phyloP scores from a whole-genome alignment of 2,329 filamentous ascomycete genomes.

The Hypocrella siamensis region DNA sequence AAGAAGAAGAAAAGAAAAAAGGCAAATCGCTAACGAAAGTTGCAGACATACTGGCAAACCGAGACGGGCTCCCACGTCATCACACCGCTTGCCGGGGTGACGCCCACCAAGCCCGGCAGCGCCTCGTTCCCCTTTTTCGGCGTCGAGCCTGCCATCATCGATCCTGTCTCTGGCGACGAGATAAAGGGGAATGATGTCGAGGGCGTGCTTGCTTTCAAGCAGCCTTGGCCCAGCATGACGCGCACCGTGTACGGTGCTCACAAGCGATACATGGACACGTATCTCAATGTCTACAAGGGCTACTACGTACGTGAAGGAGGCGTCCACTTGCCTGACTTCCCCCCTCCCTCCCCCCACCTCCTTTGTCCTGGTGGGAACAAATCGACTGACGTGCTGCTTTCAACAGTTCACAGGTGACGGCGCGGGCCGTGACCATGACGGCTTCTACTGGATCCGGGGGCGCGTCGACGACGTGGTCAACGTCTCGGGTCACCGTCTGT shows the following conservation, averaged over 20 bases:
- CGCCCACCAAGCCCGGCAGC: constrained; percentile 90
- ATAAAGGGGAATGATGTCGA: constrained; percentile 93
- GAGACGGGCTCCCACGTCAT: constrained; percentile 97
- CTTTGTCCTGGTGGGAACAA: no score
- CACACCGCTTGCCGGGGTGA: constrained; percentile 80
- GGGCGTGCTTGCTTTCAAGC: constrained; percentile 92
- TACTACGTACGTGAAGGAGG: constrained; percentile 64
- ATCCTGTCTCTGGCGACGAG: constrained; percentile 87
- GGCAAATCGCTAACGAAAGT: constrained; percentile 7
- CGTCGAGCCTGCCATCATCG: constrained; percentile 93
- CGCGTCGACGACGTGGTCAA: constrained; percentile 98
- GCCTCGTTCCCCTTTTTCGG: constrained; percentile 96
- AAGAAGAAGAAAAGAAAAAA: no score
- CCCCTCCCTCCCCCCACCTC: no score
- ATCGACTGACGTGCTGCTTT: not conserved
- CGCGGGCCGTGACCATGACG: constrained; percentile 89
- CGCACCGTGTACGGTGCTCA: constrained; percentile 95
- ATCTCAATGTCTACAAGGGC: constrained; percentile 92
- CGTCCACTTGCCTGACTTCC: not conserved
- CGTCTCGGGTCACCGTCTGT: constrained; percentile 88
- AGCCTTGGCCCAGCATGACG: constrained; percentile 96
- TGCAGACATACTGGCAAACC: constrained; percentile 97
- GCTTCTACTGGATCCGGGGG: constrained; percentile 99
- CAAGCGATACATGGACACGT: constrained; percentile 98
- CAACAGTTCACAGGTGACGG: constrained; percentile 76